Percentiles rank a stretch among this genome's conserved stretches.
Conservation (phyloP, 331 rosid species). For the Acacia concinna region DNA sequence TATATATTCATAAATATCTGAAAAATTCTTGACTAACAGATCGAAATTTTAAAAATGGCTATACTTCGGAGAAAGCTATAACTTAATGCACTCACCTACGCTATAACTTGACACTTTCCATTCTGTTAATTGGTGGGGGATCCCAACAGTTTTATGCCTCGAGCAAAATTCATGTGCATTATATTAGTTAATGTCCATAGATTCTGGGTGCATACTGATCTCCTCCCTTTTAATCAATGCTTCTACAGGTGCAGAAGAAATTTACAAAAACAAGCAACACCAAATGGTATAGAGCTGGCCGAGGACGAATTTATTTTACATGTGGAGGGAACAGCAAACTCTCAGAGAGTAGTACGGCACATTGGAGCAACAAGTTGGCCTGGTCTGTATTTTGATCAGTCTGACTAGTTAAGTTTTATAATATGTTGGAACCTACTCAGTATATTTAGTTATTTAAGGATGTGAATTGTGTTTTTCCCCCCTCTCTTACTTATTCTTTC, state of each 20-base stretch:
- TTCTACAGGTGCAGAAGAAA: slow-evolving; percentile 56
- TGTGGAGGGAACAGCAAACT: slow-evolving; percentile 88
- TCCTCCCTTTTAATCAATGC: background rate
- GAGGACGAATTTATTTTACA: slow-evolving; percentile 84
- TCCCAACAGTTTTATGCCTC: background rate
- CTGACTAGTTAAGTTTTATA: slow-evolving; percentile 9
- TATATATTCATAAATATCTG: background rate
- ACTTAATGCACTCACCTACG: slow-evolving; percentile 4
- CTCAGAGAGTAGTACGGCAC: slow-evolving; percentile 89
- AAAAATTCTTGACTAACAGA: background rate
- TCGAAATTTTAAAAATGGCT: background rate
- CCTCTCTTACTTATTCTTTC: background rate
- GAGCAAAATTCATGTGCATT: slow-evolving; percentile 2
- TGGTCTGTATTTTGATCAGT: slow-evolving; percentile 51
- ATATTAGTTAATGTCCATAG: background rate
- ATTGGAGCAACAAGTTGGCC: slow-evolving; percentile 92
- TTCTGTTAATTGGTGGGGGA: slow-evolving; percentile 8
- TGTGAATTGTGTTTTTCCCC: background rate
- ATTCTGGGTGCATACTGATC: too few relatives aligned
- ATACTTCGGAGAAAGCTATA: background rate
- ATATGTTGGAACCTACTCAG: background rate
- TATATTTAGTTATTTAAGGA: background rate
- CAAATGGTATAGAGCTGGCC: slow-evolving; percentile 70
- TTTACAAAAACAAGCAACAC: slow-evolving; percentile 66
- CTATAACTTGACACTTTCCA: background rate